These are phyloP conservation scores for Saturnispora quitensis DNA, from an alignment of 805 yeast genomes.

Conservation along the genomic window DNA sequence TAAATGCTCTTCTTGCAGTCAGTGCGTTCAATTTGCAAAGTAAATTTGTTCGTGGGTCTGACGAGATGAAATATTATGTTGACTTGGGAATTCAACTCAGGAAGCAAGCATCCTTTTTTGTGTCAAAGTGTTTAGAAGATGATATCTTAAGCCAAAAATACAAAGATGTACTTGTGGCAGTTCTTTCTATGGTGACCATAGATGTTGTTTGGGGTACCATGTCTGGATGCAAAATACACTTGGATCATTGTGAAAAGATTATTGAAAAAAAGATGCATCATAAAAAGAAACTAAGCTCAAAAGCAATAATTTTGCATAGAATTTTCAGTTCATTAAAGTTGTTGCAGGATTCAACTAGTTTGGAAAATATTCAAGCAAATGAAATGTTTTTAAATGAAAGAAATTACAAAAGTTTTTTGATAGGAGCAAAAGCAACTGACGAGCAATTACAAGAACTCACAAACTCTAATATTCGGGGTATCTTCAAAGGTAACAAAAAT, in stretches of 20 bases:
- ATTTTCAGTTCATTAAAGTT: slow-evolving; percentile 67
- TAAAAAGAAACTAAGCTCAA: slow-evolving; percentile 59
- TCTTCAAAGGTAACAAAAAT: slow-evolving; percentile 15
- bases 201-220: slow-evolving; percentile 88
- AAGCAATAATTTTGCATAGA: slow-evolving; percentile 70
- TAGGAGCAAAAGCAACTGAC: slow-evolving; percentile 22
- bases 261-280: slow-evolving; percentile 58
- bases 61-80: slow-evolving; percentile 58
- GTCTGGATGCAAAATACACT: slow-evolving; percentile 72
- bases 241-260: slow-evolving; percentile 68
- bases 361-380: slow-evolving; percentile 27
- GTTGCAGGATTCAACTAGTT: slow-evolving; percentile 68
- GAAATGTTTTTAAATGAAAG: slow-evolving; percentile 29
- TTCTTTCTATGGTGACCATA: slow-evolving; percentile 77
- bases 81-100: slow-evolving; percentile 67
- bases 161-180: slow-evolving; percentile 76
- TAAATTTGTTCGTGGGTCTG: slow-evolving; percentile 57
- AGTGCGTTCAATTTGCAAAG: slow-evolving; percentile 74
- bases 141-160: slow-evolving; percentile 55
- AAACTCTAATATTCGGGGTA: slow-evolving; percentile 18
- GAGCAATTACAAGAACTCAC: slow-evolving; percentile 21
- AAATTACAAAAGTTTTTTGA: slow-evolving; percentile 27
- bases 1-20: slow-evolving; percentile 74
- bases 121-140: slow-evolving; percentile 47
- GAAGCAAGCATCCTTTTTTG: slow-evolving; percentile 62